phyloP scores from a whole-genome alignment of 2,329 filamentous ascomycete genomes.

The Penicillium vulpinum region DNA sequence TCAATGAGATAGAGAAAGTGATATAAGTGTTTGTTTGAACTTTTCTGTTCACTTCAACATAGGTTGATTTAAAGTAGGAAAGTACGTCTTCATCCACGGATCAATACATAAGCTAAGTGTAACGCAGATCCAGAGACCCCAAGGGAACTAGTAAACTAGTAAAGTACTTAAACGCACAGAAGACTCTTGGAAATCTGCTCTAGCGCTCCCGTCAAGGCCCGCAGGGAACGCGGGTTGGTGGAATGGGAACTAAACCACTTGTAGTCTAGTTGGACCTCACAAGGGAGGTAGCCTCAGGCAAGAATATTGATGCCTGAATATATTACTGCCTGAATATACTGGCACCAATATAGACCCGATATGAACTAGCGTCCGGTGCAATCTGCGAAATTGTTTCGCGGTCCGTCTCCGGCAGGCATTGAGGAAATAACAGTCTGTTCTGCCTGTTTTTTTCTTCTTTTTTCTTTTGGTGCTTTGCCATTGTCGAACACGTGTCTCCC shows the following conservation, averaged over 20 bases:
- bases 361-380: constrained; percentile 4
- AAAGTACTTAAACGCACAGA: constrained; percentile 8
- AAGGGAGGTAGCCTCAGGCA: constrained; percentile 5
- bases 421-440: constrained; percentile 1
- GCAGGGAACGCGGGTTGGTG: constrained; percentile 7
- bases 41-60: background rate
- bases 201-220: constrained; percentile 9
- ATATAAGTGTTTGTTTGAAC: background rate
- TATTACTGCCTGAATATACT: background rate
- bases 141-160: constrained; percentile 15
- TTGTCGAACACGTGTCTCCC: background rate
- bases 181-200: constrained; percentile 5
- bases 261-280: background rate
- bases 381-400: constrained; percentile 17
- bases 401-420: background rate
- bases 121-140: constrained; percentile 9
- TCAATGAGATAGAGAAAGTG: background rate
- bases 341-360: constrained; percentile 12
- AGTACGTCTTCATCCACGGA: constrained; percentile 3
- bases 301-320: background rate
- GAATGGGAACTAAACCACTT: constrained; percentile 9
- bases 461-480: background rate
- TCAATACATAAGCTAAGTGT: constrained; percentile 9
- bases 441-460: background rate
- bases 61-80: constrained; percentile 1